Conservation (phyloP, 352 stramenopile genomes). For the Phytophthora capsici region DNA sequence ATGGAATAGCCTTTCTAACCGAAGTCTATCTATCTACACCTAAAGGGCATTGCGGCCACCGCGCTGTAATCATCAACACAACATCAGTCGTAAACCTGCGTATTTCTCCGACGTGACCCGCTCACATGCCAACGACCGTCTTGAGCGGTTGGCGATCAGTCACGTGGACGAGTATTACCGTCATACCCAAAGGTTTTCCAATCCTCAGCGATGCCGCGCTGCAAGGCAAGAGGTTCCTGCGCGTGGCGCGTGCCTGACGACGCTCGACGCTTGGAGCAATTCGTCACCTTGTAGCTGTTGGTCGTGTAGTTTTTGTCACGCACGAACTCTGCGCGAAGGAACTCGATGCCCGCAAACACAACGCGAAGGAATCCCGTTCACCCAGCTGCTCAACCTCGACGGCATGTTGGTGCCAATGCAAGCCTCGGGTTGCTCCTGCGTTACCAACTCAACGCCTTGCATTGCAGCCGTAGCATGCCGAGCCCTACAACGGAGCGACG, state of each 20-base stretch:
- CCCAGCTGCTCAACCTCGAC: slow-evolving; percentile 12
- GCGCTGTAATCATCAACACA: not conserved
- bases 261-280: slow-evolving; percentile 2
- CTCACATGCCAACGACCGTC: not conserved
- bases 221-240: not conserved
- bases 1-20: not conserved
- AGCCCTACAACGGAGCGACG: slow-evolving; percentile 21
- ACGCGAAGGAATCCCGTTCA: slow-evolving; percentile 28
- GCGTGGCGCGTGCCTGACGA: slow-evolving; percentile 7
- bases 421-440: slow-evolving; percentile 1
- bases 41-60: not conserved
- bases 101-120: not conserved
- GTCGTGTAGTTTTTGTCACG: slow-evolving; percentile 20
- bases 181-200: slow-evolving; percentile 27
- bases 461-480: slow-evolving; percentile 7
- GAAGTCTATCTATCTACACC: slow-evolving; percentile 6
- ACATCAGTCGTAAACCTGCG: not conserved
- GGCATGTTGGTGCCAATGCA: slow-evolving; percentile 2
- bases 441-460: not conserved
- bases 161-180: not conserved
- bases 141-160: slow-evolving; percentile 9
- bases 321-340: not conserved
- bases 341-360: slow-evolving; percentile 5
- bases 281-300: slow-evolving; percentile 22
- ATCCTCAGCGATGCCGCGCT: slow-evolving; percentile 7